A percentile compares a stretch with the other conserved stretches of the same genome.
phyloP scores from a whole-genome alignment of 2,329 filamentous ascomycete genomes.

The Ophiocordyceps sinensis region DNA sequence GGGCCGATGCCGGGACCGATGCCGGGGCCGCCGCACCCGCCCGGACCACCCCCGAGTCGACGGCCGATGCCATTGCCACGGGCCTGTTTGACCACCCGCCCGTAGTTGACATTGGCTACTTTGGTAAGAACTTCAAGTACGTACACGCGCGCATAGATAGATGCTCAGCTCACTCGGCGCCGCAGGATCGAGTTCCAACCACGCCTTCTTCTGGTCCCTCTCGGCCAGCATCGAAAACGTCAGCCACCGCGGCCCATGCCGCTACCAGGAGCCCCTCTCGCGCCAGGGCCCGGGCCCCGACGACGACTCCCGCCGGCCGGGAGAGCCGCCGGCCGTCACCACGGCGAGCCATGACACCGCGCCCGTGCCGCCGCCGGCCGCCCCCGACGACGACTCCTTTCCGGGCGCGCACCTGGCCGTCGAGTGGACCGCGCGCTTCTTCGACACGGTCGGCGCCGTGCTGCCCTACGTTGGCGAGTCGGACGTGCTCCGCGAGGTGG shows the following conservation, averaged over 20 bases:
- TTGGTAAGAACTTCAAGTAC: conserved; percentile 9
- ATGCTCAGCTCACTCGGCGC: not conserved
- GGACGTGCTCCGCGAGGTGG: conserved; percentile 7
- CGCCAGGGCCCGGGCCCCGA: not conserved
- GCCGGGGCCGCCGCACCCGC: conserved; percentile 1
- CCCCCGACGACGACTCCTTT: conserved; percentile 3
- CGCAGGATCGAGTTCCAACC: conserved; percentile 15
- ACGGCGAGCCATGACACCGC: not conserved
- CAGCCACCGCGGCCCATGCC: conserved; percentile 4
- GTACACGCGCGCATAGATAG: not conserved
- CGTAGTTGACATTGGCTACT: conserved; percentile 12
- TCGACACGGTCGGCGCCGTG: conserved; percentile 14
- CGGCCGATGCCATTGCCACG: conserved; percentile 13
- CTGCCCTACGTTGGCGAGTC: conserved; percentile 11
- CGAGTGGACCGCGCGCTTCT: conserved; percentile 11
- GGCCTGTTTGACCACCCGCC: conserved; percentile 13
- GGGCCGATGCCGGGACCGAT: not conserved
- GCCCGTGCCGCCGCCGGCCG: not conserved
- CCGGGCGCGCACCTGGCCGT: conserved; percentile 6
- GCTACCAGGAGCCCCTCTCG: conserved; percentile 3
- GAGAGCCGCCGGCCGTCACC: not conserved
- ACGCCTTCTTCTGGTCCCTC: conserved; percentile 14
- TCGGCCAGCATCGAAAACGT: conserved; percentile 12
- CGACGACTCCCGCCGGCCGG: not conserved
- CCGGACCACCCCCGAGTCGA: conserved; percentile 7